Conservation (phyloP, 164 flowering plant genomes). For the Tetracentron sinense region DNA sequence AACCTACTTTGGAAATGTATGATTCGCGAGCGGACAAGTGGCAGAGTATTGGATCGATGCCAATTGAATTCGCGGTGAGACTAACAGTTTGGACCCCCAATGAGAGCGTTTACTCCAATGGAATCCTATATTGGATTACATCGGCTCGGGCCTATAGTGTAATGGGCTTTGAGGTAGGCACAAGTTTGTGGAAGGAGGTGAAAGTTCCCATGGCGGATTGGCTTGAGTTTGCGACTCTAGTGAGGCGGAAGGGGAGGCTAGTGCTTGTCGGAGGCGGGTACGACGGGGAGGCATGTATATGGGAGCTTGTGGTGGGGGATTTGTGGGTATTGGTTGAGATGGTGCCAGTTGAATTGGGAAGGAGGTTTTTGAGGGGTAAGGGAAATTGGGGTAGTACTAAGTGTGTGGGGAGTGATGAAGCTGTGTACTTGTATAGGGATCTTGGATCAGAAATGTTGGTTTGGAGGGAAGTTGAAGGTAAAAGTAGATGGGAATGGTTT, state of each 20-base stretch:
- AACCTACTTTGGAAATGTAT: constrained; percentile 54
- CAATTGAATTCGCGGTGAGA: constrained; percentile 52
- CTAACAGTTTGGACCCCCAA: constrained; percentile 66
- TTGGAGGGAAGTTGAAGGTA: constrained; percentile 34
- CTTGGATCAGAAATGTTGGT: constrained; percentile 48
- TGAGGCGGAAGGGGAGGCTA: constrained; percentile 31
- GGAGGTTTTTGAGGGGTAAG: constrained; percentile 29
- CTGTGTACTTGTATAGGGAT: constrained; percentile 46
- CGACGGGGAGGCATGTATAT: constrained; percentile 33
- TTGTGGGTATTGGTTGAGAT: constrained; percentile 37
- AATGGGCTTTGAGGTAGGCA: constrained; percentile 37
- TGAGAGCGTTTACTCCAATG: constrained; percentile 43
- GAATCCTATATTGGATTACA: constrained; percentile 61
- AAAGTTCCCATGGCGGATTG: constrained; percentile 49
- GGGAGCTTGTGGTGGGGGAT: constrained; percentile 49
- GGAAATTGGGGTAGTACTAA: constrained; percentile 41
- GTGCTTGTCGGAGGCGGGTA: constrained; percentile 45
- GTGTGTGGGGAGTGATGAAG: constrained; percentile 47
- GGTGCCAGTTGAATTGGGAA: constrained; percentile 44
- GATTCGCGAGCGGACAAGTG: constrained; percentile 40
- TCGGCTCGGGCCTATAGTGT: constrained; percentile 59
- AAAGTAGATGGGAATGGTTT: constrained; percentile 47
- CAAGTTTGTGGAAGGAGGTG: constrained; percentile 46
- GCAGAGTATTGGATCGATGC: constrained; percentile 37
- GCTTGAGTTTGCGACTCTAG: constrained; percentile 53